Evolutionary conservation across 768 basidiomycete species (phyloP).

Genomic region (Lactarius vividus): DNA sequence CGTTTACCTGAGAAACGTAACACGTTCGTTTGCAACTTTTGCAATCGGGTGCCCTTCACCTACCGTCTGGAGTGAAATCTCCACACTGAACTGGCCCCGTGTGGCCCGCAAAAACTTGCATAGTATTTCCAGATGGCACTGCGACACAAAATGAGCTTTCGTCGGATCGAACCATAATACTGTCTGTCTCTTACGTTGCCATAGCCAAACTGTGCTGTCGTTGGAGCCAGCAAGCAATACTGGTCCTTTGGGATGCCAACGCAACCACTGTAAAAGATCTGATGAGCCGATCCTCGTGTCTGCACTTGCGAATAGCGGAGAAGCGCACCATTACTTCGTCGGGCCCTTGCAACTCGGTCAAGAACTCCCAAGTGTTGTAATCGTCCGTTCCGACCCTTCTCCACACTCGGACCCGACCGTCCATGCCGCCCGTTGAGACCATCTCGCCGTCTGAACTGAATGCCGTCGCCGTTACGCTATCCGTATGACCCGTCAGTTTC

Average conservation of each 20-base stretch:
- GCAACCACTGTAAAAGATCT: conserved; percentile 65
- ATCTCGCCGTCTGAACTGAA: conserved; percentile 92
- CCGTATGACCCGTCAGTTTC: conserved; percentile 88
- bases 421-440: conserved; percentile 97
- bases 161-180: background rate
- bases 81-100: conserved; percentile 81
- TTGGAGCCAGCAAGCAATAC: conserved; percentile 90
- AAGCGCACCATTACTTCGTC: conserved; percentile 87
- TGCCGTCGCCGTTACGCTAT: conserved; percentile 76
- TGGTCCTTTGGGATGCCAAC: conserved; percentile 94
- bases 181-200: conserved; percentile 73
- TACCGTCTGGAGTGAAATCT: conserved; percentile 89
- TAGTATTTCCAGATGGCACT: conserved; percentile 94
- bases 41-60: conserved; percentile 5
- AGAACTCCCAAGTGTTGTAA: conserved; percentile 87
- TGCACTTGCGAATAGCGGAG: background rate
- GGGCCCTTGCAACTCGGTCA: conserved; percentile 88
- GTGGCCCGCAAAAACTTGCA: conserved; percentile 96
- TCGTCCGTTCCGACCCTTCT: conserved; percentile 72
- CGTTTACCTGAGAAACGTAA: conserved; percentile 60
- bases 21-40: conserved; percentile 7
- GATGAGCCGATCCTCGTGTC: conserved; percentile 10
- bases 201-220: conserved; percentile 93
- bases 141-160: conserved; percentile 16
- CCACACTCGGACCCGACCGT: conserved; percentile 93